Conservation (phyloP, 2,329 filamentous ascomycete genomes). For the Clonostachys rosea region DNA sequence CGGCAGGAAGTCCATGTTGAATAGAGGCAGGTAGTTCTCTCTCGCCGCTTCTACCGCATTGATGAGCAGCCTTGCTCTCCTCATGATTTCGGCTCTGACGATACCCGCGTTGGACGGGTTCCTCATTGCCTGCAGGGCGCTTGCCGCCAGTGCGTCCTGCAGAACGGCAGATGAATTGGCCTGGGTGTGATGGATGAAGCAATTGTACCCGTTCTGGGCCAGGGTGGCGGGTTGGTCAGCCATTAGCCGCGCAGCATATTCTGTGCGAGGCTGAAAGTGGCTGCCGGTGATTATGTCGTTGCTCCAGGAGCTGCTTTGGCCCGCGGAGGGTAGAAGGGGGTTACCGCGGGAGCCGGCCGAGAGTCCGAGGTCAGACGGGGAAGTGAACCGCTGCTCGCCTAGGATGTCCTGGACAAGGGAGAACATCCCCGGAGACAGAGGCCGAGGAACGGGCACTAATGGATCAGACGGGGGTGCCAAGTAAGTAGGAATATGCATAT, state of each 20-base stretch:
- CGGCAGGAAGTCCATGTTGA: conserved; percentile 1
- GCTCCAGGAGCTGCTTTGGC: background rate
- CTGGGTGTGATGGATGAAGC: background rate
- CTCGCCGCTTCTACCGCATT: background rate
- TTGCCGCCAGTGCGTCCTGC: background rate
- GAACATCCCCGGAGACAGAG: background rate
- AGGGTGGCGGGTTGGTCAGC: background rate
- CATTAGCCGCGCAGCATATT: background rate
- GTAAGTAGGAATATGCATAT: background rate
- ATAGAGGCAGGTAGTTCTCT: background rate
- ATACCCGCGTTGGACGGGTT: background rate
- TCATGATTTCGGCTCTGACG: background rate
- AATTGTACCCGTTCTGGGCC: background rate
- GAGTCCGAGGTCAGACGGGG: background rate
- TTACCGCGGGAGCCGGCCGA: background rate
- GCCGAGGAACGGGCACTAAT: background rate
- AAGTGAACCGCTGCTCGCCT: background rate
- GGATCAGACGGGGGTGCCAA: background rate
- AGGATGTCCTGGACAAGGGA: background rate
- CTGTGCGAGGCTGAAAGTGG: background rate
- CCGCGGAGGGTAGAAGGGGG: background rate
- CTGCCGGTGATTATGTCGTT: background rate
- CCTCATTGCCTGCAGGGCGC: background rate
- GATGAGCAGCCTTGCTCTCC: background rate
- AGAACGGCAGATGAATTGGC: conserved; percentile 1